Conservation (phyloP, 768 basidiomycete genomes). For the Piloderma croceum region DNA sequence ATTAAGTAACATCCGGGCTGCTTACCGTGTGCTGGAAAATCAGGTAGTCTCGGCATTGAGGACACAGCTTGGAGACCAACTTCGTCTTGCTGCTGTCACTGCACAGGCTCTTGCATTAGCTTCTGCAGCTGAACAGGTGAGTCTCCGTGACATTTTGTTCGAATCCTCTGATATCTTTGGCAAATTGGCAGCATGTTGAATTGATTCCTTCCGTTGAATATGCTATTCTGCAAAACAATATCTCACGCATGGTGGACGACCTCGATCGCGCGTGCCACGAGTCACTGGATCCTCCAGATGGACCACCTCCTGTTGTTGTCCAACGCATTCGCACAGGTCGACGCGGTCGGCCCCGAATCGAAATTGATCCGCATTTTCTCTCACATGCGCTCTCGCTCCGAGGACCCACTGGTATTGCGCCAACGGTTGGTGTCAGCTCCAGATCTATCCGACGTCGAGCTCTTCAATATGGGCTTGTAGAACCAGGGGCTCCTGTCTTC, state of each 20-base stretch:
- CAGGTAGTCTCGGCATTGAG: slow-evolving; percentile 8
- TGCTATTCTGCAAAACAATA: slow-evolving; percentile 8
- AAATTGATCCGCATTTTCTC: slow-evolving; percentile 23
- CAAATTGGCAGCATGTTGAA: not conserved
- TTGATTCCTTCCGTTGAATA: slow-evolving; percentile 9
- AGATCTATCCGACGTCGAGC: slow-evolving; percentile 22
- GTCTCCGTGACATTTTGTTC: not conserved
- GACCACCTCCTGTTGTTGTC: not conserved
- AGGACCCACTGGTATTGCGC: slow-evolving; percentile 16
- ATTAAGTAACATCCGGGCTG: slow-evolving; percentile 16
- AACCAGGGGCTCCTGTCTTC: slow-evolving; percentile 18
- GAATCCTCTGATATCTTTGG: not conserved
- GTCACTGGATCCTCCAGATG: slow-evolving; percentile 12
- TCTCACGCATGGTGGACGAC: slow-evolving; percentile 11
- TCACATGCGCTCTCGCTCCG: slow-evolving; percentile 15
- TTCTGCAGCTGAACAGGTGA: slow-evolving; percentile 1
- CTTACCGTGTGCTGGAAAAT: slow-evolving; percentile 10
- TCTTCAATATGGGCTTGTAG: slow-evolving; percentile 19
- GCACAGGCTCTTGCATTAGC: not conserved
- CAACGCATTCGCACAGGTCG: slow-evolving; percentile 5
- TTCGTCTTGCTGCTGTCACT: slow-evolving; percentile 2
- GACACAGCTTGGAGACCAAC: slow-evolving; percentile 9
- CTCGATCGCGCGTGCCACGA: slow-evolving; percentile 9
- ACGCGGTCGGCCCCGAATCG: slow-evolving; percentile 21
- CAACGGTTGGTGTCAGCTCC: slow-evolving; percentile 12